Evolutionary conservation across 106 monocot genomes (phyloP).

Genomic region (Dendrobium huoshanense): DNA sequence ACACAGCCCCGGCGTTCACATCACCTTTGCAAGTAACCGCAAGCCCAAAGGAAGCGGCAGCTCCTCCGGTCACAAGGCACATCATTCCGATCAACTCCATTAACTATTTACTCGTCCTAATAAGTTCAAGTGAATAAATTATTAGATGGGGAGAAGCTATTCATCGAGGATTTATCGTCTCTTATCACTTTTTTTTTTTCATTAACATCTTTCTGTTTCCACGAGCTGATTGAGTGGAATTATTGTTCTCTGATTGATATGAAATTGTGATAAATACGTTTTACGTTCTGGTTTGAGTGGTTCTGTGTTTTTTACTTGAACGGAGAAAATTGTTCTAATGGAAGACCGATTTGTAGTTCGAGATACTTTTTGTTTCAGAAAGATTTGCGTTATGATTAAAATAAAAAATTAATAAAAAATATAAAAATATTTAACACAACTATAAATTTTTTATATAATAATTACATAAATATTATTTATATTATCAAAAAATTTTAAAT

Average conservation of each 20-base stretch:
- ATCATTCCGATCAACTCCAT: background rate
- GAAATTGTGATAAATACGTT: background rate
- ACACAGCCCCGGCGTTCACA: slow-evolving; percentile 59
- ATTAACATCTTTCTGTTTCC: background rate
- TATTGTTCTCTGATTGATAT: background rate
- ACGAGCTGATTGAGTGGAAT: background rate
- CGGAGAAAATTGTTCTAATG: no score
- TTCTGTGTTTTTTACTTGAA: no score
- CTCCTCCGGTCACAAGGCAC: background rate
- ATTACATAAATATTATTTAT: no score
- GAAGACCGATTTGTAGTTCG: no score
- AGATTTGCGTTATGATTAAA: no score
- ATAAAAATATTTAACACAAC: no score
- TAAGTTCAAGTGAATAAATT: background rate
- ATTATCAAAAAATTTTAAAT: no score
- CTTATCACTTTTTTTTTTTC: background rate
- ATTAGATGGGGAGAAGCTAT: background rate
- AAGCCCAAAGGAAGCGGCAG: slow-evolving; percentile 6
- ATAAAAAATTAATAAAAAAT: no score
- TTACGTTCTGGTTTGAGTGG: no score
- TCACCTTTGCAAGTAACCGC: slow-evolving; percentile 24
- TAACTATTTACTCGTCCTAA: background rate
- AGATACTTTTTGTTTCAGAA: no score
- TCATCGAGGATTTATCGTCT: background rate
- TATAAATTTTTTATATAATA: no score